Base-by-base conservation (phyloP, 345 rosid genomes). In the Nasturtium officinale region DNA sequence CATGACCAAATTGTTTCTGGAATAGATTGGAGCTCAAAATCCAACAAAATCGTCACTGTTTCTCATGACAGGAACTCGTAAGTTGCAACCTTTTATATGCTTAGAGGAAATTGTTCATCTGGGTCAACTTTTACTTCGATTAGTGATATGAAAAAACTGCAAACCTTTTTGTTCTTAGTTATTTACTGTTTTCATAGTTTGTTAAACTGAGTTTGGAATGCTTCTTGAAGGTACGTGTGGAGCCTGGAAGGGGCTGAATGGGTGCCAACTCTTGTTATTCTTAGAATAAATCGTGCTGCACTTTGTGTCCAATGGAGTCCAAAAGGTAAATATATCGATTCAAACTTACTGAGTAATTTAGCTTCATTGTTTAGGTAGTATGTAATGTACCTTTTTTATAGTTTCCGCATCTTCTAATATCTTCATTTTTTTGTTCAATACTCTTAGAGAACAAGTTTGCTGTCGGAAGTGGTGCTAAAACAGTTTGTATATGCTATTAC, bases 401-500 rank as follows among this genome's bases (percentile, higher is more conserved):
- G 8, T 43, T 18, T 64, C n/a, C 51, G 18, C 50, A 32, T 15
- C 45, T 67, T 66, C 77, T 72, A 32, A 73, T 66, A 18, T 23
- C 48, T 5, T 17, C 56, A 57, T 47, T 3, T 63, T 65, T 77
- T 69, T 61, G 46, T 58, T 48, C 33, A 52, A 71, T 67, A n/a
- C 47, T 69, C 9, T 43, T 83, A 95, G 99, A 87, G 77, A 95
- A 95, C 87, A 90, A 95, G 79, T 91, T 95, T 81, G 98, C 99
- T 74, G 97, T 95, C 72, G 99, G 99, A 67, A 95, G 98, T 79
- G 98, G 99, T 28, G 98, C 99, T 67, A 95, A 95, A 83, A 95
- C 92, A 69, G 92, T 91, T 66, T 95, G 98, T 79, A 80, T 91
- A 74, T 95, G 99, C 90, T 95, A 95, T 82, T 95, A 91, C 40